These are phyloP conservation scores for Porcisia deanei DNA, from an alignment of 208 protist species.

Conservation along the genomic window DNA sequence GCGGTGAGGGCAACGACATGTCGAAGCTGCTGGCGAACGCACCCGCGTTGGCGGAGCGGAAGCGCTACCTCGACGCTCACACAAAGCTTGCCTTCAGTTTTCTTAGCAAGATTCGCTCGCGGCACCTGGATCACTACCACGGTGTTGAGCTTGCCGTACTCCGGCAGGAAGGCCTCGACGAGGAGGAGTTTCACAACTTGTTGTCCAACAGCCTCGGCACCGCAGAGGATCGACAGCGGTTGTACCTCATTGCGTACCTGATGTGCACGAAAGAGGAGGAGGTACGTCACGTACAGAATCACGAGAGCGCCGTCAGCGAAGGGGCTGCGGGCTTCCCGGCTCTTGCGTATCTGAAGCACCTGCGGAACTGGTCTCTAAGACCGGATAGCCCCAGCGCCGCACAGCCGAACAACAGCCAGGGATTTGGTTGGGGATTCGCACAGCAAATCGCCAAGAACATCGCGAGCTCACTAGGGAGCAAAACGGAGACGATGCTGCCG, in stretches of 20 bases:
- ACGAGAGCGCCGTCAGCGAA: constrained; percentile 27
- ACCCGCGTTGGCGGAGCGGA: constrained; percentile 76
- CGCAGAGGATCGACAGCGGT: constrained; percentile 69
- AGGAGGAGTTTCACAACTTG: constrained; percentile 68
- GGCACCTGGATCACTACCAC: constrained; percentile 81
- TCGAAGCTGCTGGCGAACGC: constrained; percentile 77
- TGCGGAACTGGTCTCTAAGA: constrained; percentile 70
- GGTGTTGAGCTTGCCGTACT: constrained; percentile 81
- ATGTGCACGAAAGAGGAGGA: constrained; percentile 62
- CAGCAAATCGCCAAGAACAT: constrained; percentile 87
- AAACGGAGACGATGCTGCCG: constrained; percentile 69
- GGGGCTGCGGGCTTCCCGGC: constrained; percentile 56
- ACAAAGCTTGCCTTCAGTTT: constrained; percentile 80
- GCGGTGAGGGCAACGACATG: constrained; percentile 65
- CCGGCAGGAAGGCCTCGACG: constrained; percentile 64
- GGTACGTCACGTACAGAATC: constrained; percentile 35
- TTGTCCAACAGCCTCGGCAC: constrained; percentile 48
- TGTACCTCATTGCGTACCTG: constrained; percentile 83
- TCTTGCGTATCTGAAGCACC: constrained; percentile 74
- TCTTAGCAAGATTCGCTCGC: constrained; percentile 62
- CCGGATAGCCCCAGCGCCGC: constrained; percentile 15
- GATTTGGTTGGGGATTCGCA: constrained; percentile 85
- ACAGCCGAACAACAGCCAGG: constrained; percentile 35
- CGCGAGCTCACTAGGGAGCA: constrained; percentile 62
- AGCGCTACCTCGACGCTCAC: constrained; percentile 85